A percentile compares a stretch with the other conserved stretches of the same genome.
Evolutionary conservation across 2,329 filamentous ascomycete species (phyloP).

Genomic region (Botrytis elliptica): DNA sequence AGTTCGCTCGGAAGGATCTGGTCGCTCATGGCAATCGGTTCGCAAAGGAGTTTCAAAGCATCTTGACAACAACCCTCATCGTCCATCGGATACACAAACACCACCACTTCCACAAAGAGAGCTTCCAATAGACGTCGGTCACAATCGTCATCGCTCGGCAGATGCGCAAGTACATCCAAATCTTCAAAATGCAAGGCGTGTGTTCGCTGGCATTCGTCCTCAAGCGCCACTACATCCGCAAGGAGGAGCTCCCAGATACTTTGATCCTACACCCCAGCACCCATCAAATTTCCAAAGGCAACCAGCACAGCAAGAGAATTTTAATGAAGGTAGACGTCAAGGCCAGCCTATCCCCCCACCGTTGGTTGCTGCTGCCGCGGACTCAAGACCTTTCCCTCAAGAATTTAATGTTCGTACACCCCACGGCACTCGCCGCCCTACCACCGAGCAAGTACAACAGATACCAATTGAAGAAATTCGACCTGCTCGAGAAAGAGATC

Average conservation of each 20-base stretch:
- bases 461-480: too few species aligned
- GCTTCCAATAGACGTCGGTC: not conserved
- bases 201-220: not conserved
- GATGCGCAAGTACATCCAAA: not conserved
- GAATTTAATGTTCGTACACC: not conserved
- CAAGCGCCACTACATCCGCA: not conserved
- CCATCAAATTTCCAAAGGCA: not conserved
- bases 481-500: too few species aligned
- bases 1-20: too few species aligned
- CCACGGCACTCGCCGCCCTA: too few species aligned
- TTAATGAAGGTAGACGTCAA: not conserved
- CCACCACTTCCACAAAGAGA: too few species aligned
- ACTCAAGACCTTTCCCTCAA: not conserved
- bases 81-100: too few species aligned
- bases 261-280: not conserved
- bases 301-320: not conserved
- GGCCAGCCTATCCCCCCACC: not conserved
- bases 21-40: too few species aligned
- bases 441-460: too few species aligned
- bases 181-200: not conserved
- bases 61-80: too few species aligned
- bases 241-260: not conserved
- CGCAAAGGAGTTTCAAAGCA: too few species aligned
- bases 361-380: too few species aligned
- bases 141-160: not conserved